phyloP scores from a whole-genome alignment of 2,329 filamentous ascomycete genomes.

The Penicillium rolfsii region DNA sequence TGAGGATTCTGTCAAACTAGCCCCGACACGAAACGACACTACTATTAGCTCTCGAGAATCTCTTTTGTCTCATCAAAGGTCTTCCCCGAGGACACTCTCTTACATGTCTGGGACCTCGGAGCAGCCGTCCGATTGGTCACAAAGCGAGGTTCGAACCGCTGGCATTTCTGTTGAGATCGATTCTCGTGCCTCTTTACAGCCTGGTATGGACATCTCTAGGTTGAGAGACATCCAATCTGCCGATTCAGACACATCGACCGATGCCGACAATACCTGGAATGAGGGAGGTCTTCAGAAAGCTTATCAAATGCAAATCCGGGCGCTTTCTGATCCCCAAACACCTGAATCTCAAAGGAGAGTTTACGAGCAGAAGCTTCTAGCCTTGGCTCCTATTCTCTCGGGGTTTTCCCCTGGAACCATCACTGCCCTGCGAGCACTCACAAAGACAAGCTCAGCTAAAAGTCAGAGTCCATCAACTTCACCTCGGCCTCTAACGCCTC shows the following conservation, averaged over 20 bases:
- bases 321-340: constrained; percentile 1
- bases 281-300: neutral
- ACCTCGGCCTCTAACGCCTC: neutral
- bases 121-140: neutral
- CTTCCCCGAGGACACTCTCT: neutral
- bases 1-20: neutral
- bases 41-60: neutral
- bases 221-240: neutral
- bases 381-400: neutral
- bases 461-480: neutral
- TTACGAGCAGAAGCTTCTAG: neutral
- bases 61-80: neutral
- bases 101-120: neutral
- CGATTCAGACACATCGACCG: neutral
- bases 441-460: neutral
- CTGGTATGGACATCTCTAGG: neutral
- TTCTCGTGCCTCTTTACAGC: neutral
- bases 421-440: neutral
- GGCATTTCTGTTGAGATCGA: neutral
- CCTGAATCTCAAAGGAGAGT: neutral
- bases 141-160: neutral
- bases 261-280: neutral
- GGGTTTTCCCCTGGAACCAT: neutral
- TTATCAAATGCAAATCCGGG: neutral
- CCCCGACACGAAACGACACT: neutral